phyloP scores from a whole-genome alignment of 345 rosid genomes.

The Fremontodendron californicum region DNA sequence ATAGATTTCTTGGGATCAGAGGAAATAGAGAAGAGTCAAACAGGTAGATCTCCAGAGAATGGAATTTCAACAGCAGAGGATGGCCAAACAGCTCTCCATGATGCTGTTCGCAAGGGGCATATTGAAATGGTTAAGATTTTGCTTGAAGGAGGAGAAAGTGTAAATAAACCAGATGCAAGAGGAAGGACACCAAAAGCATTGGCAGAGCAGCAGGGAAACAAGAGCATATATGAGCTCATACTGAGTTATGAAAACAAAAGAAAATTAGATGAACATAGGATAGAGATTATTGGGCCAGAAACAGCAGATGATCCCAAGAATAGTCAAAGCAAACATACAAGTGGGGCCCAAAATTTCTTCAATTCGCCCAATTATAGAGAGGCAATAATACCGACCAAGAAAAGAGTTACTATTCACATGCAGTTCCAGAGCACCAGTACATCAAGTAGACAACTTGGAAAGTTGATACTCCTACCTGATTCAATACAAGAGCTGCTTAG shows the following conservation, averaged over 20 bases:
- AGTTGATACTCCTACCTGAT: slow-evolving; percentile 74
- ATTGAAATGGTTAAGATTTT: slow-evolving; percentile 56
- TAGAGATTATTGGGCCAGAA: slow-evolving; percentile 39
- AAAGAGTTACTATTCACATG: slow-evolving; percentile 84
- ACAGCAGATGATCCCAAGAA: slow-evolving; percentile 13
- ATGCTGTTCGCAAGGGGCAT: slow-evolving; percentile 48
- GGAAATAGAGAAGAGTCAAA: slow-evolving; percentile 30
- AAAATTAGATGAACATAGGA: slow-evolving; percentile 42
- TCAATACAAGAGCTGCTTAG: slow-evolving; percentile 74
- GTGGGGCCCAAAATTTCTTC: slow-evolving; percentile 20
- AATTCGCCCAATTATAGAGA: slow-evolving; percentile 21
- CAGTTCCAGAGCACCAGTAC: slow-evolving; percentile 28
- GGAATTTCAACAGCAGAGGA: slow-evolving; percentile 28
- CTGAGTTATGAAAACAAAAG: slow-evolving; percentile 39
- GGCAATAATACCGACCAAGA: slow-evolving; percentile 28
- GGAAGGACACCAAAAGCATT: slow-evolving; percentile 48
- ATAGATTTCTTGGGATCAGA: slow-evolving; percentile 19
- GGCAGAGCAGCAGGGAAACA: slow-evolving; percentile 48
- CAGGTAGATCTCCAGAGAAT: slow-evolving; percentile 18
- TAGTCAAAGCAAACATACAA: slow-evolving; percentile 25
- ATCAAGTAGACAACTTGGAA: slow-evolving; percentile 33
- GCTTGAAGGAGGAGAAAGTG: slow-evolving; percentile 45
- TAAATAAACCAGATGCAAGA: slow-evolving; percentile 44
- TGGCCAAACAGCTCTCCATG: slow-evolving; percentile 44
- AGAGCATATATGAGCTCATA: slow-evolving; percentile 46